These are phyloP conservation scores for Nitzschia sp. DNA, from an alignment of 108 stramenopile species.

Conservation along the genomic window DNA sequence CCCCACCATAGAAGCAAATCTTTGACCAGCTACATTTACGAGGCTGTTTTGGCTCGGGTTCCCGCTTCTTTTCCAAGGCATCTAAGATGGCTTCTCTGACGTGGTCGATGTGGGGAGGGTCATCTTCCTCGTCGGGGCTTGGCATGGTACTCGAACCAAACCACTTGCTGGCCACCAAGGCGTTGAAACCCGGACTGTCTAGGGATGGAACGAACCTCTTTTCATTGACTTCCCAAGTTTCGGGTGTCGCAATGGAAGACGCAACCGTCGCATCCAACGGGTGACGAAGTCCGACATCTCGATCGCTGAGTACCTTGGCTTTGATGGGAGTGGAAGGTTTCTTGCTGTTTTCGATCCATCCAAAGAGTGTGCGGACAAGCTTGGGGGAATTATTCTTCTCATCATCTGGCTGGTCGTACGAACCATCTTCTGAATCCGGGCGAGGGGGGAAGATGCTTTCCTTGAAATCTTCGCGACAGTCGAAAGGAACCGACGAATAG, in stretches of 20 bases:
- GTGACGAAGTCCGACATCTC: background rate
- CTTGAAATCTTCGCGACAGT: background rate
- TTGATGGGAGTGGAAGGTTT: background rate
- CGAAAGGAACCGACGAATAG: background rate
- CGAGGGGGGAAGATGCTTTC: background rate
- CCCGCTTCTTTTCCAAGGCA: background rate
- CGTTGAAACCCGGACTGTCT: background rate
- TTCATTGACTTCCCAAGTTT: background rate
- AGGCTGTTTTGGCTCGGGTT: background rate
- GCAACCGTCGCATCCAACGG: background rate
- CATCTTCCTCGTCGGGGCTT: background rate
- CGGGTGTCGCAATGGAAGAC: background rate
- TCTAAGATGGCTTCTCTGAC: slow-evolving; percentile 1
- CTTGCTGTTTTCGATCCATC: background rate
- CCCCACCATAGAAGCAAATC: background rate
- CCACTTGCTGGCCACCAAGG: slow-evolving; percentile 5
- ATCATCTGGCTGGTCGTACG: background rate
- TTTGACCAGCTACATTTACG: background rate
- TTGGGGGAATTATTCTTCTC: background rate
- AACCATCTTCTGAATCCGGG: background rate
- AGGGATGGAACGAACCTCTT: background rate
- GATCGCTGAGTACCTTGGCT: slow-evolving; percentile 9
- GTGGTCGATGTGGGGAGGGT: background rate
- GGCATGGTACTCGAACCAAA: background rate
- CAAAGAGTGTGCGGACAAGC: slow-evolving; percentile 5